phyloP scores from a whole-genome alignment of 164 flowering plant species.

The Vitis amurensis region DNA sequence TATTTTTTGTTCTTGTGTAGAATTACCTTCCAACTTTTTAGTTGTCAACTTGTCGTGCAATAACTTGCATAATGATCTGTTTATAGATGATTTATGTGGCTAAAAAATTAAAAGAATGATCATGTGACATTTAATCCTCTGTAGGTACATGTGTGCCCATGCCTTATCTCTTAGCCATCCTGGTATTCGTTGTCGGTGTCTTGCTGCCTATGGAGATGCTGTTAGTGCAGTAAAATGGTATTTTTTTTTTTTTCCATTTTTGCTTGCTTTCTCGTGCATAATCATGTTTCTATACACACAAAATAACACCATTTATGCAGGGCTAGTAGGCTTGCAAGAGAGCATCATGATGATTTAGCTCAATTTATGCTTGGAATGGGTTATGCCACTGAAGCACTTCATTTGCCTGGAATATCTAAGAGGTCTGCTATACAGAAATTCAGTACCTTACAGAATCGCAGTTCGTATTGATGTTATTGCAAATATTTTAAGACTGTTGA shows the following conservation, averaged over 20 bases:
- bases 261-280: background rate
- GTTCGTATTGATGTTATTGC: too few relatives aligned
- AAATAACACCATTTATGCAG: conserved; percentile 35
- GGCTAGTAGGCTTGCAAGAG: conserved; percentile 99
- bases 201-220: conserved; percentile 99
- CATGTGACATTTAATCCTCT: background rate
- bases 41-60: too few relatives aligned
- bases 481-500: too few relatives aligned
- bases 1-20: background rate
- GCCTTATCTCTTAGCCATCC: conserved; percentile 95
- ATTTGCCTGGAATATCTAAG: conserved; percentile 98
- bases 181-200: conserved; percentile 98
- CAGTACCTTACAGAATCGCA: too few relatives aligned
- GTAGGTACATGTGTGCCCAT: conserved; percentile 95
- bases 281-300: background rate
- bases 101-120: background rate
- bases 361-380: conserved; percentile 99
- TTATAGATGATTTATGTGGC: background rate
- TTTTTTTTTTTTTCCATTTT: background rate
- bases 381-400: conserved; percentile 97
- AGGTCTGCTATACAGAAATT: conserved; percentile 38
- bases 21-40: too few relatives aligned
- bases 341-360: conserved; percentile 98
- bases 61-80: too few relatives aligned
- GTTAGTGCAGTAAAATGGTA: conserved; percentile 99